phyloP scores from a whole-genome alignment of 441 rosid genomes.

The Viola pubescens region DNA sequence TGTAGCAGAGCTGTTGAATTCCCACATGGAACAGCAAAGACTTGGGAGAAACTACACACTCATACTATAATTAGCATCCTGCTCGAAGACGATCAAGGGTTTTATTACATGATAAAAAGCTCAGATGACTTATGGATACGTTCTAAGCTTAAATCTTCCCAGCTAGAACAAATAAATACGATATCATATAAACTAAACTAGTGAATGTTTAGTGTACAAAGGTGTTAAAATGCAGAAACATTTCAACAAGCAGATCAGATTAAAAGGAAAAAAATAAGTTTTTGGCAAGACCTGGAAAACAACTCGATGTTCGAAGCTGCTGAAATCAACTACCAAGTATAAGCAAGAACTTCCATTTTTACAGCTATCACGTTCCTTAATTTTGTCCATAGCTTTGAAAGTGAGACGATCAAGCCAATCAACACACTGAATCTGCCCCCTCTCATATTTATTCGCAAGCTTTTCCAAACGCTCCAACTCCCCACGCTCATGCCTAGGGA shows the following conservation, averaged over 20 bases:
- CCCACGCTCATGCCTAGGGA: slow-evolving; percentile 84
- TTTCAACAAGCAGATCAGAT: neutral
- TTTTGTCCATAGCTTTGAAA: slow-evolving; percentile 71
- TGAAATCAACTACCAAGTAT: slow-evolving; percentile 82
- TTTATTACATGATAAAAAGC: no score
- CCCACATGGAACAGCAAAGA: no score
- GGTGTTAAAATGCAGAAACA: no score
- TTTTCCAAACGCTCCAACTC: slow-evolving; percentile 93
- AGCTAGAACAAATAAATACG: neutral
- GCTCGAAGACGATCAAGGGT: neutral
- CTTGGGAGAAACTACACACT: no score
- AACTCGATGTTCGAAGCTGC: slow-evolving; percentile 91
- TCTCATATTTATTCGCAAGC: slow-evolving; percentile 84
- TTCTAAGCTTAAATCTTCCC: neutral
- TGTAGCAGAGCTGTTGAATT: neutral
- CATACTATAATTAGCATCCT: no score
- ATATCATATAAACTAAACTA: neutral
- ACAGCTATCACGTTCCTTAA: slow-evolving; percentile 69
- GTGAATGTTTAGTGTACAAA: neutral
- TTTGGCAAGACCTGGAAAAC: slow-evolving; percentile 74
- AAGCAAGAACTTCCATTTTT: slow-evolving; percentile 66
- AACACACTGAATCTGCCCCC: slow-evolving; percentile 77
- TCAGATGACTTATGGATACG: neutral
- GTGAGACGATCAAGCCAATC: slow-evolving; percentile 95
- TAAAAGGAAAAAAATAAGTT: slow-evolving; percentile 4